Evolutionary conservation across 768 basidiomycete genomes (phyloP), one percentile per base, ranked within the genome.

Genomic region (Tulasnella sp.): DNA sequence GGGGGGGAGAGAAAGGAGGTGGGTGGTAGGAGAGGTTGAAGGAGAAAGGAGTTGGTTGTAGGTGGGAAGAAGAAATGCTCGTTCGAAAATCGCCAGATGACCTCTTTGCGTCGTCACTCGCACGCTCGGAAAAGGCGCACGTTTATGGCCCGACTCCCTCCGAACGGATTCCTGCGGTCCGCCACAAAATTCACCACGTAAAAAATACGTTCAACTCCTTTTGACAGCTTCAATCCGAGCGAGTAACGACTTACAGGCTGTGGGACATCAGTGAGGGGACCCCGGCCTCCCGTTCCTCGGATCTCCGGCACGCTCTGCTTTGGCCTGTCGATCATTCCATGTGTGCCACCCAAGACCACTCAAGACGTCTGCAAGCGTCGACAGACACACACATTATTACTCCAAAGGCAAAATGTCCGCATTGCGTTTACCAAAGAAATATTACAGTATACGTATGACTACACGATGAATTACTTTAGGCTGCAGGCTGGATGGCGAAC

Each of bases 401-500:
- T 49, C 49, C 49, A 49, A 49, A n/a, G 49, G 5, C 22, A 49
- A 15, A 49, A n/a, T n/a, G 49, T 49, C 8, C 19, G 19, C 34
- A 15, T 68, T 34, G 22, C 67, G 67, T 68, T n/a, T 39, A 34
- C 15, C 38, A 34, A 34, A 34, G 25, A 68, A 34, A n/a, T n/a
- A n/a, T n/a, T n/a, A n/a, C 67, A 34, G 67, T 67, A 22, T 34
- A 34, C 19, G 31, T 68, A 39, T 9, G 17, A 68, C 2, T 17
- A 68, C 25, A 34, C 25, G 31, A 34, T 31, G 15, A 34, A 34
- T 68, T 67, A 22, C 25, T 29, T 49, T 42, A 75, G 9, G 31
- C 58, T 36, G 64, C 54, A n/a, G 74, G 74, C 12, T 36, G 36
- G 45, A 76, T 38, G 22, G 74, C n/a, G 67, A 75, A 71, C 75